Base-by-base conservation (phyloP, 129 eudicot genomes). In the Kitagawia praeruptora region DNA sequence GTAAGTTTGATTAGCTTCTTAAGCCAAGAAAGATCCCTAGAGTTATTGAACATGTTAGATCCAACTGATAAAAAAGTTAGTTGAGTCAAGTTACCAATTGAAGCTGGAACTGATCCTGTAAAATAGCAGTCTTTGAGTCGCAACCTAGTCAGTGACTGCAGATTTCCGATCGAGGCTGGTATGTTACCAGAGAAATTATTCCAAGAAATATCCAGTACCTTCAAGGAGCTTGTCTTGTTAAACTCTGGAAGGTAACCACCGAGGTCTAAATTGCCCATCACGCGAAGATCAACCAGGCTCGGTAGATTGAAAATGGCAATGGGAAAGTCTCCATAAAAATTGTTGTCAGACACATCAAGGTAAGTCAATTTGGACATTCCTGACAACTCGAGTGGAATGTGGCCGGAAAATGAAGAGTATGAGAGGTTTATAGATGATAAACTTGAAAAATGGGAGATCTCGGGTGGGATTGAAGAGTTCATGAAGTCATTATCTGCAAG, bases 21-120 rank as follows among this genome's bases (percentile, higher is more conserved):
- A 70, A 86, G 40, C 84, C 85, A 80, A 46, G 13, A 10, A 46
- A 46, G 49, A 1, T 46, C 9, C 14, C 49, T 13, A 47, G 41
- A 77, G 4, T 16, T 51, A 53, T 34, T 38, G 40, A 69, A 77
- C 2, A 5, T 70, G 42, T 41, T 46, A 16, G 0, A 0, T 49
- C 42, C 16, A 4, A 87, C 77, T 0, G 38, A 58, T 45, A 81
- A 77, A 71, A 0, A 0, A 1, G 56, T 74, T 21, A 87, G 84
- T 63, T 75, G 81, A 16, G 82, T 81, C 70, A 81, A 15, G 80
- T 87, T 81, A 70, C 81, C 72, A 25, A 86, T 48, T 44, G 85
- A 78, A 21, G 38, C 18, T 10, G 87, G 87, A 40, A 86, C 40
- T 23, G 23, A 4, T 41, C 89, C 87, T 2, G 77, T 69, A 40